phyloP scores from a whole-genome alignment of 2,329 filamentous ascomycete genomes.

The Claviceps sp. region DNA sequence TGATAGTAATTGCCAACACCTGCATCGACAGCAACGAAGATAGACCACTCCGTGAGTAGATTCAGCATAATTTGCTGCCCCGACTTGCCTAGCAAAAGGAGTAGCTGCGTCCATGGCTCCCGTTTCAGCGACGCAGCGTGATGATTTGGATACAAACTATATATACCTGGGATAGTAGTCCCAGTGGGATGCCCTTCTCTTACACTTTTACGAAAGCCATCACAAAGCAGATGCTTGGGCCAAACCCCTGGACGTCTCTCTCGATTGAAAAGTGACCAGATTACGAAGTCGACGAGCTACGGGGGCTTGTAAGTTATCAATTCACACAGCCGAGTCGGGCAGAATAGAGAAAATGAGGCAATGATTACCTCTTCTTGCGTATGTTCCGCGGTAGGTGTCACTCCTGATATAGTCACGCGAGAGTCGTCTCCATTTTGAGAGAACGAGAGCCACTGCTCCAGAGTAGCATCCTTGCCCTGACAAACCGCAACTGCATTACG shows the following conservation, averaged over 20 bases:
- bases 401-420: conserved; percentile 36
- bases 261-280: conserved; percentile 64
- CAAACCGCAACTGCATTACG: conserved; percentile 14
- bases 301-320: background rate
- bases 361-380: conserved; percentile 48
- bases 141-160: conserved; percentile 51
- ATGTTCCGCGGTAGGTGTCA: conserved; percentile 29
- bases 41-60: conserved; percentile 60
- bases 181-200: conserved; percentile 15
- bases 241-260: conserved; percentile 29
- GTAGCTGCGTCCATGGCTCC: conserved; percentile 60
- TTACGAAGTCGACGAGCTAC: conserved; percentile 62
- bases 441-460: conserved; percentile 45
- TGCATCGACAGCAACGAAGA: conserved; percentile 53
- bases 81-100: conserved; percentile 58
- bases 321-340: background rate
- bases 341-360: background rate
- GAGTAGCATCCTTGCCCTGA: conserved; percentile 24
- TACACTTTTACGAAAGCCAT: conserved; percentile 55
- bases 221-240: conserved; percentile 65
- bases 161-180: conserved; percentile 50
- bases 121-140: conserved; percentile 56
- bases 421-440: conserved; percentile 50
- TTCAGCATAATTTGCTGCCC: conserved; percentile 68
- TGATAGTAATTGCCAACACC: conserved; percentile 60